Evolutionary conservation across 2,329 filamentous ascomycete genomes (phyloP).

Genomic region (Colletotrichum horii): DNA sequence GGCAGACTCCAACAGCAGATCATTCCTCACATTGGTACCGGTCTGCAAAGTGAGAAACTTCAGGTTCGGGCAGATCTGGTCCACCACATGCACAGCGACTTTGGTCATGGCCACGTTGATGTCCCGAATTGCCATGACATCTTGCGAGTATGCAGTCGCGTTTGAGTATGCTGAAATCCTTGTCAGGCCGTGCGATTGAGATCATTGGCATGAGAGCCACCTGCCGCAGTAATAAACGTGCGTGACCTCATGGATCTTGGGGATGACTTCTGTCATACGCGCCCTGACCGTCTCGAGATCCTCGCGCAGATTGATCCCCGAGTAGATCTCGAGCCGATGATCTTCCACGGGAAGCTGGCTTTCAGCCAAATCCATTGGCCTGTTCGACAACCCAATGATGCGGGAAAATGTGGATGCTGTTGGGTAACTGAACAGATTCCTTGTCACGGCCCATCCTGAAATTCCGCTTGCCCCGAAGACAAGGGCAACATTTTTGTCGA

Average conservation of each 20-base stretch:
- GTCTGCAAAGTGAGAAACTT: neutral
- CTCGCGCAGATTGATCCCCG: neutral
- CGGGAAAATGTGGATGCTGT: neutral
- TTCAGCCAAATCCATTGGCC: neutral
- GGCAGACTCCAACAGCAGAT: neutral
- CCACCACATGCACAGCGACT: neutral
- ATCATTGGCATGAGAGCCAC: neutral
- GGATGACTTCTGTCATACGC: neutral
- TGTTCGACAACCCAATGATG: neutral
- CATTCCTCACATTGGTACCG: neutral
- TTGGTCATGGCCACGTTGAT: neutral
- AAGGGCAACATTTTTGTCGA: neutral
- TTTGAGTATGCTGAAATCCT: neutral
- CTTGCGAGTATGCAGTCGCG: neutral
- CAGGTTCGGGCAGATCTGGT: neutral
- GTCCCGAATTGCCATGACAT: neutral
- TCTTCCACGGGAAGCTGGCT: neutral
- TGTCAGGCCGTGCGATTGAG: neutral
- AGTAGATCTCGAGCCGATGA: neutral
- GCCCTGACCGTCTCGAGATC: neutral
- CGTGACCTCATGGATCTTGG: neutral
- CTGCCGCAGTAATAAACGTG: neutral
- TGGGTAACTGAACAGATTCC: neutral
- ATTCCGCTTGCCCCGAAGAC: neutral
- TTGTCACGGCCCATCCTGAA: neutral